Conservation (phyloP, 768 basidiomycete genomes). For the Mycena metata region DNA sequence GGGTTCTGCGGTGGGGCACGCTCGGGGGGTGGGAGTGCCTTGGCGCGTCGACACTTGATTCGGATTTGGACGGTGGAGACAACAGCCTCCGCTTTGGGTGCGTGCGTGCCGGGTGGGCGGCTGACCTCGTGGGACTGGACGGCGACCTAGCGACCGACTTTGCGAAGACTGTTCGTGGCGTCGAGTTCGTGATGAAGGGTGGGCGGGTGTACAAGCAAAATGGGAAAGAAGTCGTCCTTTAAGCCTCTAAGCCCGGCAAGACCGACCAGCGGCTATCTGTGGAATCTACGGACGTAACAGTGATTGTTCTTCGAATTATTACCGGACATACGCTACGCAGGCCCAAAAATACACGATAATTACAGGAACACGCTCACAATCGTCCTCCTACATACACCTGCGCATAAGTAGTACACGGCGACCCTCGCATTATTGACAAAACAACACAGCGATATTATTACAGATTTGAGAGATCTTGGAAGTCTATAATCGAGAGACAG, state of each 20-base stretch:
- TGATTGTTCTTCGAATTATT: background rate
- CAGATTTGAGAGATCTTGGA: background rate
- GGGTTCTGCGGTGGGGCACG: constrained; percentile 71
- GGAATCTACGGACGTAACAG: too few species aligned
- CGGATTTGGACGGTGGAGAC: constrained; percentile 47
- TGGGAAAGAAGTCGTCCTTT: constrained; percentile 42
- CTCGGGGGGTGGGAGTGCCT: constrained; percentile 71
- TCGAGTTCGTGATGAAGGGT: constrained; percentile 72
- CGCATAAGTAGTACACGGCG: background rate
- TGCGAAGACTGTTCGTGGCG: constrained; percentile 60
- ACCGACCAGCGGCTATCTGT: too few species aligned
- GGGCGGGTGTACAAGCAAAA: constrained; percentile 61
- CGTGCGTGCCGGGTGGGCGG: constrained; percentile 68
- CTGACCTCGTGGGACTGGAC: constrained; percentile 58
- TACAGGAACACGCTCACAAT: background rate
- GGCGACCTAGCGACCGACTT: constrained; percentile 57
- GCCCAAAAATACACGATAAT: background rate
- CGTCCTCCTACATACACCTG: constrained; percentile 4
- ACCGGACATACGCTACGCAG: background rate
- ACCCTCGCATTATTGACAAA: constrained; percentile 4
- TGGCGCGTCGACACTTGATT: constrained; percentile 62
- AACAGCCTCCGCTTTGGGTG: constrained; percentile 71
- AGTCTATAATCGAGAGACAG: constrained; percentile 5
- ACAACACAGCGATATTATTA: constrained; percentile 9
- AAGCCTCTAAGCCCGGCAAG: background rate